Evolutionary conservation across 495 filamentous ascomycete genomes (phyloP), one percentile per base, ranked within the genome.

Genomic region (Hypoxylon trugodes): DNA sequence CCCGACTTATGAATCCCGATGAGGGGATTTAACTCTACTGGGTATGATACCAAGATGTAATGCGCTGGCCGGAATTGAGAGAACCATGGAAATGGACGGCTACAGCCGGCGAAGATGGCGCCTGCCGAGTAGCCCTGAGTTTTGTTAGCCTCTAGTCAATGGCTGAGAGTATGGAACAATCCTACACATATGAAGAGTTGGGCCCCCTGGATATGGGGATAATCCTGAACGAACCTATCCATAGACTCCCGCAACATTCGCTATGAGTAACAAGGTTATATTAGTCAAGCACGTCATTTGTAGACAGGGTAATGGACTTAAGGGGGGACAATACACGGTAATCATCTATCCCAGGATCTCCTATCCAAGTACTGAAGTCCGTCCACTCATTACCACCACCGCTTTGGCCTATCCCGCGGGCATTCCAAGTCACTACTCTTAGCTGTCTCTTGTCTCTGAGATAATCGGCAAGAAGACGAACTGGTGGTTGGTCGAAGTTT

Each of bases 341-440:
- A 43, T 69, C 66, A 2, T 30, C 37, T 25, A 69, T 55, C 2
- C 53, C 55, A 12, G 48, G 12, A 10, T 61, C 61, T 33, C 66
- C 66, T 25, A 49, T 43, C 66, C 66, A 69, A 28, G 37, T 9
- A 2, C 50, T 75, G 84, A 75, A 30, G 85, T 87, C 41, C 69
- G 88, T 43, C 81, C 90, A 56, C 78, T 89, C 57, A 87, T 90
- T 78, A 87, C 89, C 79, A 87, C 90, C 81, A 82, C 84, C 50
- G 79, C 86, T 42, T 83, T 86, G 72, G 80, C 86, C 57, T 86
- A 90, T 77, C 83, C 88, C 61, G 82, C 83, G 69, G 82, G 88
- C 68, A 81, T 91, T 77, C 90, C 90, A 89, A 82, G 88, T 61
- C 83, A 91, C 76, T 82, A 91, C 77, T 85, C 88, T 45, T 81